Evolutionary conservation across 768 basidiomycete species (phyloP).

Genomic region (Tylopilus plumbeoviolaceoides): DNA sequence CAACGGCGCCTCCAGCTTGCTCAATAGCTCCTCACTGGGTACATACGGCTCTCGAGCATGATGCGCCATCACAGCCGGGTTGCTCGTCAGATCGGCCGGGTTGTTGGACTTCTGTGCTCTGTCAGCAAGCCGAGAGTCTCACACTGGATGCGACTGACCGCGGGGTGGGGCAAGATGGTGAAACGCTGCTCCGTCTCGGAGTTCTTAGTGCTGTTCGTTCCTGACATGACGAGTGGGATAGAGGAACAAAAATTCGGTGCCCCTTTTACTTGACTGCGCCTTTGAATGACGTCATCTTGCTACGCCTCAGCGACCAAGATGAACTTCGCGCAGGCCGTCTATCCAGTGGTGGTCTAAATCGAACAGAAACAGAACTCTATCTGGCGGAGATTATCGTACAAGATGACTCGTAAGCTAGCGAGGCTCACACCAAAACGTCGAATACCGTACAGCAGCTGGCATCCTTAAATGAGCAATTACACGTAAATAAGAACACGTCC

Average conservation of each 20-base stretch:
- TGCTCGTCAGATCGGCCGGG: conserved; percentile 38
- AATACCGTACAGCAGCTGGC: neutral
- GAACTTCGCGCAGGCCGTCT: no score
- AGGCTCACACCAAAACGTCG: neutral
- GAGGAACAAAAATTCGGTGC: neutral
- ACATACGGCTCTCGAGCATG: conserved; percentile 50
- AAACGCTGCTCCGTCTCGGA: conserved; percentile 37
- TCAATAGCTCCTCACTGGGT: conserved; percentile 41
- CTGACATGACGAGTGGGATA: conserved; percentile 14
- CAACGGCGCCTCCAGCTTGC: conserved; percentile 44
- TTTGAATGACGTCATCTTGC: conserved; percentile 21
- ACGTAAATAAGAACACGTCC: neutral
- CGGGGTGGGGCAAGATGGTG: conserved; percentile 59
- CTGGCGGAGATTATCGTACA: no score
- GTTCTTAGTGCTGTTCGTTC: conserved; percentile 2
- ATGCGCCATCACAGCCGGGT: conserved; percentile 41
- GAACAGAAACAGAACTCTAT: no score
- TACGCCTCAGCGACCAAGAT: no score
- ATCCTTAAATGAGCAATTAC: neutral
- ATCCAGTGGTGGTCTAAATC: no score
- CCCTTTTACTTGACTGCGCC: conserved; percentile 9
- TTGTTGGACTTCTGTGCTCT: conserved; percentile 52
- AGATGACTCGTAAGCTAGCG: no score
- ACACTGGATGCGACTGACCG: conserved; percentile 35
- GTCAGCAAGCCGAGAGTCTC: neutral